These are phyloP conservation scores for Daldinia grandis DNA, from an alignment of 495 filamentous ascomycete species.

Conservation along the genomic window DNA sequence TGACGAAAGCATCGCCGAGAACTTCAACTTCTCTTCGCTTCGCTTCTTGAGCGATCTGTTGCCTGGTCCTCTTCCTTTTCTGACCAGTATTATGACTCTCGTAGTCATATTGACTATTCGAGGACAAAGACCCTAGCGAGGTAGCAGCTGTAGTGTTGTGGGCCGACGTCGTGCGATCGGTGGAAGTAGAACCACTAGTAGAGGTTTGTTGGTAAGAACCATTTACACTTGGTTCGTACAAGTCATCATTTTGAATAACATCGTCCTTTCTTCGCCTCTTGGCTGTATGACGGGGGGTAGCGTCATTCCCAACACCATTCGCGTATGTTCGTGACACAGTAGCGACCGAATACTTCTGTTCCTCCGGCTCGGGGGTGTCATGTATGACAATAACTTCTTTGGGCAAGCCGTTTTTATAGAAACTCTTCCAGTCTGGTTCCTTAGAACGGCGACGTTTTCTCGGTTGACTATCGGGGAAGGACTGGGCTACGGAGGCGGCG, in stretches of 20 bases:
- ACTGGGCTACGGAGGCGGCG: conserved; percentile 42
- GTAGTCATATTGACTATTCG: conserved; percentile 69
- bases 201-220: conserved; percentile 73
- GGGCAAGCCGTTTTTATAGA: conserved; percentile 92
- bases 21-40: conserved; percentile 75
- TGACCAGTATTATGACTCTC: conserved; percentile 66
- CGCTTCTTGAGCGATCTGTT: conserved; percentile 80
- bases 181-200: conserved; percentile 76
- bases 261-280: conserved; percentile 63
- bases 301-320: conserved; percentile 41
- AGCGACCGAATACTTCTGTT: conserved; percentile 46
- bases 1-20: conserved; percentile 73
- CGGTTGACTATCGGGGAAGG: conserved; percentile 40
- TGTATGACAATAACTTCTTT: conserved; percentile 97
- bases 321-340: conserved; percentile 43
- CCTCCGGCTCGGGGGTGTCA: conserved; percentile 79
- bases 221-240: conserved; percentile 73
- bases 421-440: conserved; percentile 84
- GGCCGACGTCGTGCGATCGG: conserved; percentile 84
- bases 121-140: conserved; percentile 75
- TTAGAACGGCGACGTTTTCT: conserved; percentile 67
- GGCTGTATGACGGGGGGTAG: conserved; percentile 47
- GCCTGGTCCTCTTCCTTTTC: conserved; percentile 87
- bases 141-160: conserved; percentile 90
- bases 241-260: conserved; percentile 46